These are phyloP conservation scores for Syzygium oleosum DNA, from an alignment of 345 rosid species.

Conservation along the genomic window DNA sequence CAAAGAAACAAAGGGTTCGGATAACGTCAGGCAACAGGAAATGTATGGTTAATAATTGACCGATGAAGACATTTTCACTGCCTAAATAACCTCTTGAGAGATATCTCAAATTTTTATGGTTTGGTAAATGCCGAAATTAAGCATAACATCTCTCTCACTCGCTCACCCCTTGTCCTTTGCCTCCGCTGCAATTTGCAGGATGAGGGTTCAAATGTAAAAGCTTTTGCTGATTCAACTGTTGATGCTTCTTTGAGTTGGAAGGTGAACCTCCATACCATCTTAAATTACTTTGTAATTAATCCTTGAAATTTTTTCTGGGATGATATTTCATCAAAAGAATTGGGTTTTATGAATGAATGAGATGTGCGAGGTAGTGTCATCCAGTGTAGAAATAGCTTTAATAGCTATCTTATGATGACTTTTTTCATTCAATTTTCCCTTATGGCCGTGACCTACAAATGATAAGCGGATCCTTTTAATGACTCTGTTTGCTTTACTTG, in stretches of 20 bases:
- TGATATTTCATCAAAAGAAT: neutral
- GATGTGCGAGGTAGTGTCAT: neutral
- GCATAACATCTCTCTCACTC: neutral
- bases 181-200: slow-evolving; percentile 18
- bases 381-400: neutral
- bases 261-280: slow-evolving; percentile 26
- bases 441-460: neutral
- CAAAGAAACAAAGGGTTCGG: neutral
- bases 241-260: slow-evolving; percentile 79
- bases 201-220: slow-evolving; percentile 56
- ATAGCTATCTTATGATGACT: neutral
- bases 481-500: neutral
- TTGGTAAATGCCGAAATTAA: neutral
- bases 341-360: neutral
- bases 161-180: neutral
- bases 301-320: neutral
- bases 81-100: neutral
- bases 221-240: slow-evolving; percentile 21
- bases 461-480: neutral
- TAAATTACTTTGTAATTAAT: too few relatives aligned
- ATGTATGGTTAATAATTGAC: neutral
- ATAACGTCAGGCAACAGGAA: neutral
- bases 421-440: neutral
- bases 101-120: neutral
- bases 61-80: neutral